Percentiles rank a stretch among this genome's conserved stretches.
These are phyloP conservation scores for Nothopassalora personata DNA, from an alignment of 2,329 filamentous ascomycete species.

Conservation along the genomic window DNA sequence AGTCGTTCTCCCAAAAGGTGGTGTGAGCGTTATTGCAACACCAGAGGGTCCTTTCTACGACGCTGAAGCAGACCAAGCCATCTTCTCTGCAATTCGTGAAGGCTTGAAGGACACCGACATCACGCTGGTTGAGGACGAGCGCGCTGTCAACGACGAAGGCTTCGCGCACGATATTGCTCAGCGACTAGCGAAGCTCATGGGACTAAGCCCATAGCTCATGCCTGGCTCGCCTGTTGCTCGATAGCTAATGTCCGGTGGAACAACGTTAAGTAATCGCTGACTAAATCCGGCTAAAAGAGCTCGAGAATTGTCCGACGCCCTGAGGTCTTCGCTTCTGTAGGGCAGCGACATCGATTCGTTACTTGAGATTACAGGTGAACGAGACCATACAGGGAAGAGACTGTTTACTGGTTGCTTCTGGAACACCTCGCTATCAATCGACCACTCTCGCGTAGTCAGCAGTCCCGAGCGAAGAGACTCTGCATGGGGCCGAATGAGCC, in stretches of 20 bases:
- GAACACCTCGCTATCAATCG: too few species aligned
- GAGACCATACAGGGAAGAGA: too few species aligned
- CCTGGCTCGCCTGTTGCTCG: neutral
- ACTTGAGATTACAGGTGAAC: too few species aligned
- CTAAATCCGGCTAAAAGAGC: slow-evolving; percentile 8
- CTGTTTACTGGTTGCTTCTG: too few species aligned
- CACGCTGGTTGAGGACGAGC: slow-evolving; percentile 44
- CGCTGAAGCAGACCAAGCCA: slow-evolving; percentile 41
- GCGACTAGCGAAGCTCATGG: slow-evolving; percentile 23
- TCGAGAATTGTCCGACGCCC: neutral
- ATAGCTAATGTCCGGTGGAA: neutral
- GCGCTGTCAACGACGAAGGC: slow-evolving; percentile 50
- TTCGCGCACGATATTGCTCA: slow-evolving; percentile 49
- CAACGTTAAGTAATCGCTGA: slow-evolving; percentile 7
- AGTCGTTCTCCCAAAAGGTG: slow-evolving; percentile 56
- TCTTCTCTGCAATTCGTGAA: slow-evolving; percentile 45
- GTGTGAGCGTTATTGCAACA: slow-evolving; percentile 56
- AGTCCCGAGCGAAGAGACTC: neutral
- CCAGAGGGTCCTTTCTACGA: slow-evolving; percentile 51
- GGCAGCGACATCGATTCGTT: too few species aligned
- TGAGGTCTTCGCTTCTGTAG: too few species aligned
- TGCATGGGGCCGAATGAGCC: neutral
- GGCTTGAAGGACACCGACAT: slow-evolving; percentile 48
- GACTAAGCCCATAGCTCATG: neutral
- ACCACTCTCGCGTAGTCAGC: neutral